These are phyloP conservation scores for Schwanniomyces pseudopolymorphus DNA, from an alignment of 805 yeast genomes.

Conservation along the genomic window DNA sequence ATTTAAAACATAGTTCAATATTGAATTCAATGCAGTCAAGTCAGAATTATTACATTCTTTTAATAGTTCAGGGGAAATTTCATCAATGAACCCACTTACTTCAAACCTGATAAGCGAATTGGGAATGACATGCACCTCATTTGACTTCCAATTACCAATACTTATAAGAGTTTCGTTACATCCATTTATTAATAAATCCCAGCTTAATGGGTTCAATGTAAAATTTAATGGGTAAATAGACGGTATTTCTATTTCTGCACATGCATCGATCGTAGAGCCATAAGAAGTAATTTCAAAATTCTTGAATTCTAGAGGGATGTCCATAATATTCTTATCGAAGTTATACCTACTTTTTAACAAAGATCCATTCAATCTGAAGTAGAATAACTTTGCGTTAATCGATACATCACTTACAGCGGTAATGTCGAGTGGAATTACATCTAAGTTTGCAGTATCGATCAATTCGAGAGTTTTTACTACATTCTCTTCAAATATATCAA, in stretches of 20 bases:
- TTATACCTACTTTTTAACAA: neutral
- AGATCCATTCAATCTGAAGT: constrained; percentile 10
- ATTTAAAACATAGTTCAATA: constrained; percentile 17
- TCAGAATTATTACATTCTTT: constrained; percentile 17
- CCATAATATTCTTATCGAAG: constrained; percentile 9
- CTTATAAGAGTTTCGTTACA: constrained; percentile 18
- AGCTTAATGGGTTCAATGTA: constrained; percentile 18
- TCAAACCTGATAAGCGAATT: constrained; percentile 11
- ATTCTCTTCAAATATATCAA: constrained; percentile 19
- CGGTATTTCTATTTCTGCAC: constrained; percentile 8
- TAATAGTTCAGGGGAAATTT: constrained; percentile 17
- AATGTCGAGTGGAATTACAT: constrained; percentile 20
- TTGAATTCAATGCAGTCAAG: constrained; percentile 17
- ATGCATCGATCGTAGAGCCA: constrained; percentile 8
- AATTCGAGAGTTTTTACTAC: constrained; percentile 14
- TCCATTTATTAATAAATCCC: constrained; percentile 27
- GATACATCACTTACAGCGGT: constrained; percentile 17
- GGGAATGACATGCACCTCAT: constrained; percentile 14
- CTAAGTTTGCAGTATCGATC: constrained; percentile 13
- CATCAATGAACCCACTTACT: constrained; percentile 18
- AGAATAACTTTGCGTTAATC: constrained; percentile 15
- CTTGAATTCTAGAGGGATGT: constrained; percentile 16
- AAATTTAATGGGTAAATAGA: constrained; percentile 17
- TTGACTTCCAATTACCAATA: constrained; percentile 25
- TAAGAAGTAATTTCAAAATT: constrained; percentile 11